These are phyloP conservation scores for Apiotrichum laibachii DNA, from an alignment of 1,284 basidiomycete species.

Conservation along the genomic window DNA sequence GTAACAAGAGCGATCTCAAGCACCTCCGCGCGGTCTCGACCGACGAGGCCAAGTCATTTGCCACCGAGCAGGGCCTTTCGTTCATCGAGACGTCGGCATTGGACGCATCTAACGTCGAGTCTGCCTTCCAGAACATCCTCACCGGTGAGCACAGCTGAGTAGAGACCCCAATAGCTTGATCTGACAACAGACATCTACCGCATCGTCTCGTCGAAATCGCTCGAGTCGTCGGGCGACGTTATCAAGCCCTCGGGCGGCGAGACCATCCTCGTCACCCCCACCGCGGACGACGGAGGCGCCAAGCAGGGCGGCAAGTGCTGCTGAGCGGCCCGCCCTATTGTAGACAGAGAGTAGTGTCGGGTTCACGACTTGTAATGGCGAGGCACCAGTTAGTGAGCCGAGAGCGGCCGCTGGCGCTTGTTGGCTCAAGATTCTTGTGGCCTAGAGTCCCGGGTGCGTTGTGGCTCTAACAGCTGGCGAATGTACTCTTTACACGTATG, in stretches of 20 bases:
- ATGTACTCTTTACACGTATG: slow-evolving; percentile 22
- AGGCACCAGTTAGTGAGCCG: background rate
- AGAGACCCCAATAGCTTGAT: no score
- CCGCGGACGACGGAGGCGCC: slow-evolving; percentile 50
- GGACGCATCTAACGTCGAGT: slow-evolving; percentile 97
- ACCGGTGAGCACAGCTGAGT: slow-evolving; percentile 68
- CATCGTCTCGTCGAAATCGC: slow-evolving; percentile 83
- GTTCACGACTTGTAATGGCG: slow-evolving; percentile 24
- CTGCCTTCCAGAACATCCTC: slow-evolving; percentile 94
- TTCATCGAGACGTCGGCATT: slow-evolving; percentile 99
- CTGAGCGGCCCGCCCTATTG: slow-evolving; percentile 23
- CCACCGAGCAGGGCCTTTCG: slow-evolving; percentile 78
- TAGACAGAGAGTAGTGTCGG: slow-evolving; percentile 5
- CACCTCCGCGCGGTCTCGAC: slow-evolving; percentile 94
- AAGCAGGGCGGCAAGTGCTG: slow-evolving; percentile 52
- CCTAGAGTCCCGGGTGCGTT: slow-evolving; percentile 11
- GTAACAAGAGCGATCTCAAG: slow-evolving; percentile 97
- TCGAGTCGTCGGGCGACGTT: slow-evolving; percentile 72
- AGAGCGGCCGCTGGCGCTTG: background rate
- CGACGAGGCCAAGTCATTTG: slow-evolving; percentile 80
- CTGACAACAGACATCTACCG: slow-evolving; percentile 77
- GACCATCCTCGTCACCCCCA: slow-evolving; percentile 70
- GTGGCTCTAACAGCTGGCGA: slow-evolving; percentile 19
- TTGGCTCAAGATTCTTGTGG: slow-evolving; percentile 16
- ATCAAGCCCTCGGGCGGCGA: slow-evolving; percentile 69